These are phyloP conservation scores for Rosa rugosa DNA, from an alignment of 306 rosid genomes.

Conservation along the genomic window DNA sequence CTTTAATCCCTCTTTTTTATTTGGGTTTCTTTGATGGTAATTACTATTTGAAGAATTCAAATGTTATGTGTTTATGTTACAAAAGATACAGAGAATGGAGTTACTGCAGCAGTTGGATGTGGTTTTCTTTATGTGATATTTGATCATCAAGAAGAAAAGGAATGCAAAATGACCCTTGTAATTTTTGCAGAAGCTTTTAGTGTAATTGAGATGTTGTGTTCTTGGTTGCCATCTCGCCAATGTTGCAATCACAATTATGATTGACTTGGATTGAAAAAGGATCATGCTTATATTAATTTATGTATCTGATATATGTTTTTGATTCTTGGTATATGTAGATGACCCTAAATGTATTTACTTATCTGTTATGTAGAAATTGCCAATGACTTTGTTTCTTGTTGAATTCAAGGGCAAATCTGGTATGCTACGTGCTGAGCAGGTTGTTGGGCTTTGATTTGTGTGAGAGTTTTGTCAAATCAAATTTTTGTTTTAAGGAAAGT, in stretches of 20 bases:
- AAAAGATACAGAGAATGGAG: constrained; percentile 9
- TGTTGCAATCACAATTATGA: not conserved
- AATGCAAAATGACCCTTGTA: not conserved
- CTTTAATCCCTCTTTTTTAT: not conserved
- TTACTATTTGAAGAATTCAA: constrained; percentile 5
- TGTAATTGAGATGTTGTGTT: not conserved
- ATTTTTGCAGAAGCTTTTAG: not conserved
- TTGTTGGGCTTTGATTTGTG: not conserved
- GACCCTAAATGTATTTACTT: not conserved
- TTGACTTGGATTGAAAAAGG: not conserved
- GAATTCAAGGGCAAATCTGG: not conserved
- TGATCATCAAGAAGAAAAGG: not conserved
- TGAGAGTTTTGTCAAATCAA: not conserved
- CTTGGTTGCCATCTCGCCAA: not conserved
- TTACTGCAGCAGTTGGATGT: constrained; percentile 16
- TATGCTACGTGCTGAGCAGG: not conserved
- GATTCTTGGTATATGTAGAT: not conserved
- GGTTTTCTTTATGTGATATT: constrained; percentile 1
- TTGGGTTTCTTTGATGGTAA: not conserved
- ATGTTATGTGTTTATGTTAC: constrained; percentile 1
- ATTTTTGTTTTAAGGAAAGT: not conserved
- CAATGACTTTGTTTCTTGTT: not conserved
- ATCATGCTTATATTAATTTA: not conserved
- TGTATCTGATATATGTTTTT: not conserved
- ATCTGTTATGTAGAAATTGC: not conserved